phyloP scores from a whole-genome alignment of 768 basidiomycete genomes.

The Serendipita sp. region DNA sequence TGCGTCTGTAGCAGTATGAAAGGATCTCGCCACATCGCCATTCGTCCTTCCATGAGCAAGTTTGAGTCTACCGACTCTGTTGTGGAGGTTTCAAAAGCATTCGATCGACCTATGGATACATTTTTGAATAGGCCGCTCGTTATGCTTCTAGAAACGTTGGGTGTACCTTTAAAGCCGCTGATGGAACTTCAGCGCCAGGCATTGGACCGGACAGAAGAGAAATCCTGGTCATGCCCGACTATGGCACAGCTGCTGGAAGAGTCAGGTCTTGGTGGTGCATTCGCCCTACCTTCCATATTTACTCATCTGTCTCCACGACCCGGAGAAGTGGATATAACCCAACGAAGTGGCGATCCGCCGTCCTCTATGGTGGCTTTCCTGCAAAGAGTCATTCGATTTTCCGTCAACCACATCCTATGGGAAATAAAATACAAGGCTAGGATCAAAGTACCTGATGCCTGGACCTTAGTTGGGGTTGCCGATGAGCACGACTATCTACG shows the following conservation, averaged over 20 bases:
- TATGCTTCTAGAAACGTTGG: conserved; percentile 46
- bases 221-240: conserved; percentile 17
- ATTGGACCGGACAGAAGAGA: conserved; percentile 28
- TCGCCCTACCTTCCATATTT: conserved; percentile 37
- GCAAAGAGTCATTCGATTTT: conserved; percentile 33
- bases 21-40: conserved; percentile 21
- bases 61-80: conserved; percentile 32
- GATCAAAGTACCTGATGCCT: conserved; percentile 45
- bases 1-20: background rate
- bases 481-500: conserved; percentile 40
- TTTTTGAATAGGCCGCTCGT: conserved; percentile 49
- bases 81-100: conserved; percentile 49
- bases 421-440: conserved; percentile 45
- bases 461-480: conserved; percentile 56
- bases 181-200: conserved; percentile 35
- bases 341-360: conserved; percentile 3
- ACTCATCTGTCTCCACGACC: conserved; percentile 32
- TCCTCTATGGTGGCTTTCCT: conserved; percentile 29
- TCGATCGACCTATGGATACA: conserved; percentile 41
- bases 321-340: conserved; percentile 17
- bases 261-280: conserved; percentile 42
- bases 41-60: conserved; percentile 52
- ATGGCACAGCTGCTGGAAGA: conserved; percentile 36
- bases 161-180: conserved; percentile 39
- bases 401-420: conserved; percentile 44